Conservation (phyloP, 371 early-diverging fungal species). For the Rhizopus microsporus region DNA sequence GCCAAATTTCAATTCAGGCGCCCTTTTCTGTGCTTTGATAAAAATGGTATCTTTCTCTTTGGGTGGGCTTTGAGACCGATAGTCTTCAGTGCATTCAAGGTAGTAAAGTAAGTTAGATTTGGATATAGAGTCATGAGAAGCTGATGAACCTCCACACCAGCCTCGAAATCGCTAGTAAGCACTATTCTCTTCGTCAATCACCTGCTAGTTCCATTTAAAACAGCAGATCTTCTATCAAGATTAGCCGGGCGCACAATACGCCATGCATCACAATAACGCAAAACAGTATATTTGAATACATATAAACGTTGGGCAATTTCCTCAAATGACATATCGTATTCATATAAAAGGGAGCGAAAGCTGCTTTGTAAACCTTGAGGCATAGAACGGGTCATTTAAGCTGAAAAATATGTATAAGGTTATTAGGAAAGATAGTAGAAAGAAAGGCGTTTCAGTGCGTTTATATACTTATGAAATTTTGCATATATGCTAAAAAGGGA, state of each 20-base stretch:
- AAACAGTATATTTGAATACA: not conserved
- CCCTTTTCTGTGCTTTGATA: not conserved
- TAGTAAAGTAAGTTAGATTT: not conserved
- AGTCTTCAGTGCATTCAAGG: not conserved
- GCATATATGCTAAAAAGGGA: no score
- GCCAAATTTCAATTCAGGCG: not conserved
- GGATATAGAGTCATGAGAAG: not conserved
- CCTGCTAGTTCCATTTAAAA: not conserved
- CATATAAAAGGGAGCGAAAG: not conserved
- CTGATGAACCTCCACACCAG: not conserved
- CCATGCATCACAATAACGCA: not conserved
- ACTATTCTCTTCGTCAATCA: not conserved
- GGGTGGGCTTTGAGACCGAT: not conserved
- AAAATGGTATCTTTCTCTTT: not conserved
- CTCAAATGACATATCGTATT: not conserved
- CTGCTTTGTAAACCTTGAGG: not conserved
- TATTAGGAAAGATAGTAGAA: no score
- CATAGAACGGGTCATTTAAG: no score
- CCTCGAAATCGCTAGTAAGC: not conserved
- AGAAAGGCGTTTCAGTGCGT: no score
- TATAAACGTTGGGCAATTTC: not conserved
- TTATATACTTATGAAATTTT: no score
- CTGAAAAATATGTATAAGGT: no score
- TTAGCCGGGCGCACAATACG: not conserved
- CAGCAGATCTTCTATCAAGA: not conserved